Conservation (phyloP, 2,329 filamentous ascomycete species). For the Aspergillus texensis region DNA sequence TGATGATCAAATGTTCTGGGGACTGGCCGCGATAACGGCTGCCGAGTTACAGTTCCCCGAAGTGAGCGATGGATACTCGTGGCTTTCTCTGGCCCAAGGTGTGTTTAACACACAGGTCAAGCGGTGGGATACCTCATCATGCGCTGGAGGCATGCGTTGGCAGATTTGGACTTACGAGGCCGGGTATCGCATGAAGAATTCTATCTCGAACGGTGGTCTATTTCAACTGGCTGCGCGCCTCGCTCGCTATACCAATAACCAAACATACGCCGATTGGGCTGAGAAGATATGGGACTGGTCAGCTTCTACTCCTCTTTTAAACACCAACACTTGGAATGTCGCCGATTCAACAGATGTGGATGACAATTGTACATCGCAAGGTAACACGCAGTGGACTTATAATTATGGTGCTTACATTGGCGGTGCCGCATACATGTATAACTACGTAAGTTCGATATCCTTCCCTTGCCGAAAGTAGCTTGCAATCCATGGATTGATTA, state of each 20-base stretch:
- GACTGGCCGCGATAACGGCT: conserved; percentile 67
- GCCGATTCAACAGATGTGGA: conserved; percentile 65
- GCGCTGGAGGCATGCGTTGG: conserved; percentile 75
- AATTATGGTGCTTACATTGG: conserved; percentile 63
- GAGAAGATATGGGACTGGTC: conserved; percentile 66
- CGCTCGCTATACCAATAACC: conserved; percentile 65
- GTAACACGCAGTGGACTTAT: conserved; percentile 68
- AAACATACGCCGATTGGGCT: conserved; percentile 66
- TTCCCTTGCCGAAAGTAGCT: background rate
- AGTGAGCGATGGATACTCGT: conserved; percentile 48
- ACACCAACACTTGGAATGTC: conserved; percentile 60
- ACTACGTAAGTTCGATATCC: conserved; percentile 46
- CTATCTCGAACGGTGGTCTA: conserved; percentile 78
- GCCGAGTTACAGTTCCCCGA: conserved; percentile 67
- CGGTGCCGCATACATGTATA: conserved; percentile 70
- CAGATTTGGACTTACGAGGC: conserved; percentile 79
- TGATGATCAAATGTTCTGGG: conserved; percentile 74
- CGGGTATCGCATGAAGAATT: conserved; percentile 82
- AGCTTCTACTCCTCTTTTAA: conserved; percentile 58
- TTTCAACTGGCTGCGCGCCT: conserved; percentile 79
- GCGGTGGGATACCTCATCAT: conserved; percentile 70
- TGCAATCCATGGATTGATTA: background rate
- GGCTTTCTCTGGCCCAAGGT: conserved; percentile 64
- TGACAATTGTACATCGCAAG: conserved; percentile 63
- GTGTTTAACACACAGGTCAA: conserved; percentile 71